Conservation (phyloP, 2,329 filamentous ascomycete species). For the Hymenoscyphus linearis region DNA sequence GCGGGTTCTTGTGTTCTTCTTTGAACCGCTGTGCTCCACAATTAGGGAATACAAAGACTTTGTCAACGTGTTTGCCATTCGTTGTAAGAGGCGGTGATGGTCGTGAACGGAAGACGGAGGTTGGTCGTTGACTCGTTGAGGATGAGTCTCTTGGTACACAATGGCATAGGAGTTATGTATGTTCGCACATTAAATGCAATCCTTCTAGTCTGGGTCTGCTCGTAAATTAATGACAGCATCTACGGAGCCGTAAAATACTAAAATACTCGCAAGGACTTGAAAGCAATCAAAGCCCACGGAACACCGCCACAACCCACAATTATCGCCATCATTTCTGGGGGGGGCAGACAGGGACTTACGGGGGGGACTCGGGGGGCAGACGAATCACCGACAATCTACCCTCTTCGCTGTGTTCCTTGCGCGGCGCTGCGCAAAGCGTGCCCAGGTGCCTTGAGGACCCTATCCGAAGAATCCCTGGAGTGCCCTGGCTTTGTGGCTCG, state of each 20-base stretch:
- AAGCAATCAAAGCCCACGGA: background rate
- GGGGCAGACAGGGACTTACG: no score
- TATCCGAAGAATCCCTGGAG: no score
- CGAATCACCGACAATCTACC: background rate
- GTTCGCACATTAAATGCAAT: background rate
- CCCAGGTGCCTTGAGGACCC: no score
- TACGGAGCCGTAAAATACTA: no score
- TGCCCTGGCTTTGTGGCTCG: background rate
- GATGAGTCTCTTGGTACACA: no score
- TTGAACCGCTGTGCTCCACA: background rate
- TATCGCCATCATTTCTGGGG: background rate
- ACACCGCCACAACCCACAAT: background rate
- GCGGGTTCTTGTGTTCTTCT: background rate
- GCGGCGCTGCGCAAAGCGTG: background rate
- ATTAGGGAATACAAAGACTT: background rate
- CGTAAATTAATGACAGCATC: background rate
- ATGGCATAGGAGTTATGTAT: no score
- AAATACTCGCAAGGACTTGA: background rate
- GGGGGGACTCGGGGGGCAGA: background rate
- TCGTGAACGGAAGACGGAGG: background rate
- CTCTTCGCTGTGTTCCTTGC: background rate
- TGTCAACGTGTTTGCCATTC: background rate
- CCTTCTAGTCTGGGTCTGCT: background rate
- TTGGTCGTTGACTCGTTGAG: no score
- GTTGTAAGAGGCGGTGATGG: background rate